These are phyloP conservation scores for Penicillium sp. DNA, from an alignment of 2,329 filamentous ascomycete species.

Conservation along the genomic window DNA sequence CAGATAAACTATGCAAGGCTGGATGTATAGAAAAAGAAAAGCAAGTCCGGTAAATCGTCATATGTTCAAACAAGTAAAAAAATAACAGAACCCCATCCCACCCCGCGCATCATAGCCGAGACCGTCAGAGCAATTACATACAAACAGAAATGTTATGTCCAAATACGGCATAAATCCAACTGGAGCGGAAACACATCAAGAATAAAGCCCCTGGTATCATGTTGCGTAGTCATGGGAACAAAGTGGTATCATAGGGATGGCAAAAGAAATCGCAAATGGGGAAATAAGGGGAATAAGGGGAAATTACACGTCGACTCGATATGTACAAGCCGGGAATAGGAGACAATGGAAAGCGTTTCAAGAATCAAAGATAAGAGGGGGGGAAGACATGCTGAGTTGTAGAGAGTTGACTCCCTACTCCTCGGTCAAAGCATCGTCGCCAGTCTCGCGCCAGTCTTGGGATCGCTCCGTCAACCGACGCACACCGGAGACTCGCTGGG, in stretches of 20 bases:
- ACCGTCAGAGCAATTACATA: conserved; percentile 20
- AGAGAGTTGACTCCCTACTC: conserved; percentile 35
- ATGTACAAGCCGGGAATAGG: conserved; percentile 6
- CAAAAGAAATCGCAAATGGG: conserved; percentile 11
- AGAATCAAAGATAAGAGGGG: neutral
- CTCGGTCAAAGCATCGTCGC: conserved; percentile 66
- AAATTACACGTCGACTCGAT: neutral
- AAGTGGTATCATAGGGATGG: conserved; percentile 41
- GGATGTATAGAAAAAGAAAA: conserved; percentile 12
- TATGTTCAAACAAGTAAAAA: conserved; percentile 4
- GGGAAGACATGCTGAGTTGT: neutral
- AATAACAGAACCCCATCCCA: conserved; percentile 4
- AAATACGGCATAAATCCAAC: conserved; percentile 15
- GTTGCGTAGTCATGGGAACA: conserved; percentile 37
- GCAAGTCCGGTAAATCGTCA: conserved; percentile 11
- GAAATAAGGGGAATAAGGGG: neutral
- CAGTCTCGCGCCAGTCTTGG: conserved; percentile 86
- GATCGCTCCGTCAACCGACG: conserved; percentile 78
- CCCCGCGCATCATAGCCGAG: conserved; percentile 16
- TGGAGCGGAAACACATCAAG: conserved; percentile 20
- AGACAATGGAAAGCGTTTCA: neutral
- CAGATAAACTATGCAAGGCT: conserved; percentile 15
- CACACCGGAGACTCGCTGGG: conserved; percentile 75
- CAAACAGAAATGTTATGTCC: conserved; percentile 21
- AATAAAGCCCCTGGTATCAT: conserved; percentile 33